Evolutionary conservation across 1,284 basidiomycete species (phyloP), one percentile per base, ranked within the genome.

Genomic region (Cutaneotrichosporon cutaneum): DNA sequence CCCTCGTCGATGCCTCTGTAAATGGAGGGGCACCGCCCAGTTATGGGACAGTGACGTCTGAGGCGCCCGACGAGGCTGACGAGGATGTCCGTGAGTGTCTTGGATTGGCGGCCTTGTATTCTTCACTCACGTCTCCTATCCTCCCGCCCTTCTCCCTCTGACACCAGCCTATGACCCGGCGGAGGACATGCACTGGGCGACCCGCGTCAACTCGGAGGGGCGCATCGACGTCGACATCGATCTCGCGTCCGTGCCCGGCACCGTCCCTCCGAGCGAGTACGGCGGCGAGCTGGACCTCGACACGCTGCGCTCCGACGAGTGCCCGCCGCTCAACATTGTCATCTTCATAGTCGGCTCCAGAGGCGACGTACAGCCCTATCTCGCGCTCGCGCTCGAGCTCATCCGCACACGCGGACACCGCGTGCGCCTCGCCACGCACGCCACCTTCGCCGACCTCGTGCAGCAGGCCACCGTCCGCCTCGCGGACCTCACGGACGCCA

Each of bases 301-400:
- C 52, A 36, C 22, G 52, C 52, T 54, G 10, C n/a, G 22, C 0
- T 13, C 21, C 14, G 52, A 54, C 52, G 24, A 61, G 11, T 74
- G 73, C 54, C 72, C 75, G 3, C 85, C 86, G 0, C 70, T 88
- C 72, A 85, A 81, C 65, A 84, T 87, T 32, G 83, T 87, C 50
- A 84, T 87, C 53, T 85, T 86, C 83, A 84, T 87, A 58, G 85
- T 86, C 13, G 86, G 86, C 2, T 85, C 84, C 65, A 77, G 86
- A 71, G 86, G 87, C 44, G 87, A 89, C 68, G 86, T 90, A 0
- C 87, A 88, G 71, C 88, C 87, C 0, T 89, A 86, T 70, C 77
- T 89, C 21, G 87, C 87, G 1, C 79, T 89, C 0, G 86, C 85
- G 7, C 81, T 85, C 60, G 76, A 80, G 16, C 77, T 90, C 2